Percentiles rank a stretch among this genome's conserved stretches.
phyloP scores from a whole-genome alignment of 2,329 filamentous ascomycete species.

The Leptodontidium sp. region DNA sequence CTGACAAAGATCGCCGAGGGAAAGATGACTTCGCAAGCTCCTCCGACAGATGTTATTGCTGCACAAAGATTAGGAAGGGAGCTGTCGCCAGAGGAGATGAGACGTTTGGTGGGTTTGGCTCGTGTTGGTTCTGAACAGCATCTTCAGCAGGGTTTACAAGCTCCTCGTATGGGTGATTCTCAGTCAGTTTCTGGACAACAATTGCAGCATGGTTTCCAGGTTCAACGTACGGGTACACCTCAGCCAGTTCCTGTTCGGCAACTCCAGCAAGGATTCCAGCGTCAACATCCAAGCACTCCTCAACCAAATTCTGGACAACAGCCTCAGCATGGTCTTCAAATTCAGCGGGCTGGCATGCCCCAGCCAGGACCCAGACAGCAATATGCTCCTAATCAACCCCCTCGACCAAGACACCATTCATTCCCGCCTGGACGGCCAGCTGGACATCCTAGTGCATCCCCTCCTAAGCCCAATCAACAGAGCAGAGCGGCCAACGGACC shows the following conservation, averaged over 20 bases:
- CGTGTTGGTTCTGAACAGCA: background rate
- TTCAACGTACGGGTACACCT: background rate
- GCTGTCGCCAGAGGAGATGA: background rate
- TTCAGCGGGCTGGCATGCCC: background rate
- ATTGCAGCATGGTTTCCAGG: background rate
- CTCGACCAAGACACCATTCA: background rate
- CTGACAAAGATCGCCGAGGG: background rate
- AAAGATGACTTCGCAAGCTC: background rate
- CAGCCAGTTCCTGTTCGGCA: background rate
- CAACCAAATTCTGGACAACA: background rate
- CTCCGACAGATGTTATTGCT: background rate
- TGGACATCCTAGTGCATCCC: background rate
- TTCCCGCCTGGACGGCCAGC: background rate
- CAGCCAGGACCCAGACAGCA: background rate
- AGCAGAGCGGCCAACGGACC: background rate
- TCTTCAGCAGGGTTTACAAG: background rate
- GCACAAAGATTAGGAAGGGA: conserved; percentile 1
- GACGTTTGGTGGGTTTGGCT: background rate
- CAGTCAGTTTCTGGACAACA: background rate
- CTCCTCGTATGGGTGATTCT: background rate
- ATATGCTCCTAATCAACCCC: background rate
- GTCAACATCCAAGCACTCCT: background rate
- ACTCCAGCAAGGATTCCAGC: background rate
- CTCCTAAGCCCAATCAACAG: too few species aligned
- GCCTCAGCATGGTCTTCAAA: background rate